Conservation (phyloP, 2,329 filamentous ascomycete genomes). For the Talaromyces pinophilus region DNA sequence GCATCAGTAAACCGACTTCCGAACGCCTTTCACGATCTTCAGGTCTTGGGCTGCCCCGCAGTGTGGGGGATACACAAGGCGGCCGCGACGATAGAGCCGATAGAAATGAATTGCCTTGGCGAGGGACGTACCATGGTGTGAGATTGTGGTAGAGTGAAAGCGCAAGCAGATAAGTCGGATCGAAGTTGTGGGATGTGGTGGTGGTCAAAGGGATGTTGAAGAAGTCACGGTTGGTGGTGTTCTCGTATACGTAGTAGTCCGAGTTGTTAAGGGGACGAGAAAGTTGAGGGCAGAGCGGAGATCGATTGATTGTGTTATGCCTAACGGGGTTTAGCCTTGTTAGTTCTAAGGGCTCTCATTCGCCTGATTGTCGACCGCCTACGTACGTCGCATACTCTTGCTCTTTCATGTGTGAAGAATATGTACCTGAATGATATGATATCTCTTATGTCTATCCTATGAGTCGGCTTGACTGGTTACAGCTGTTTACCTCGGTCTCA, state of each 20-base stretch:
- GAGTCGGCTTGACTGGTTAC: not conserved
- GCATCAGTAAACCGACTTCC: conserved; percentile 30
- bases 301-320: not conserved
- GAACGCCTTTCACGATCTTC: conserved; percentile 10
- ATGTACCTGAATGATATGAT: too few relatives aligned
- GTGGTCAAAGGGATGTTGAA: not conserved
- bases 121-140: conserved; percentile 20
- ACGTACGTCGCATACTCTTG: not conserved
- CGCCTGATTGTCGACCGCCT: conserved; percentile 16
- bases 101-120: not conserved
- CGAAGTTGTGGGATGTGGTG: not conserved
- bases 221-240: not conserved
- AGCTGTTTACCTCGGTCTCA: not conserved
- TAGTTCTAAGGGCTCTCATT: not conserved
- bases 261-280: conserved; percentile 9
- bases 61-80: conserved; percentile 31
- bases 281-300: not conserved
- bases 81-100: conserved; percentile 4
- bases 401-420: not conserved
- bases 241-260: not conserved
- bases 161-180: not conserved
- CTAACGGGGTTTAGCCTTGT: not conserved
- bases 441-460: not conserved
- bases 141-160: conserved; percentile 13
- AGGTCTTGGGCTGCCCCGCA: conserved; percentile 34